Evolutionary conservation across 148 eudicot species (phyloP).

Genomic region (Spergularia marina): DNA sequence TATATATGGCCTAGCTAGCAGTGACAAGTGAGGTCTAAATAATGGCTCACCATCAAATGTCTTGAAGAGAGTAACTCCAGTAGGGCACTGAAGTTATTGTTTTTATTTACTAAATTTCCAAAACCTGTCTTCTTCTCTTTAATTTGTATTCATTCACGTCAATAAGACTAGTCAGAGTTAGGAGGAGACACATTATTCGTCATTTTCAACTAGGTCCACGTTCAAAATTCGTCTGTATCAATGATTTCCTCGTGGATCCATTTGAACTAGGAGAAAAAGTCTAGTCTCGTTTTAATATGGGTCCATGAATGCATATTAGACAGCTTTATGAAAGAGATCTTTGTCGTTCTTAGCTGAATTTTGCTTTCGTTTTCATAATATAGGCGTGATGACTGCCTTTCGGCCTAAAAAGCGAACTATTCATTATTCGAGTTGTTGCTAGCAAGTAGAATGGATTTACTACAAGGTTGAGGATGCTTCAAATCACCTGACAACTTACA

Average conservation of each 20-base stretch:
- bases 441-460: conserved; percentile 2
- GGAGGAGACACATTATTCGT: neutral
- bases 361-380: neutral
- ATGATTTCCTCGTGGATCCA: neutral
- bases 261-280: too few relatives aligned
- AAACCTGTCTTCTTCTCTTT: conserved; percentile 4
- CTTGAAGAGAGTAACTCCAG: too few relatives aligned
- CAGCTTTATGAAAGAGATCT: conserved; percentile 17
- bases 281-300: neutral
- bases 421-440: neutral
- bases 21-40: too few relatives aligned
- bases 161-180: conserved; percentile 9
- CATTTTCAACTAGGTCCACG: neutral
- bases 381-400: neutral
- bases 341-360: neutral
- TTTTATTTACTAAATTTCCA: too few relatives aligned
- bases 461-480: conserved; percentile 11
- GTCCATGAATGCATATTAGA: conserved; percentile 8
- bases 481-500: conserved; percentile 20
- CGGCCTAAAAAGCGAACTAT: neutral
- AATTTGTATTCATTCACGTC: neutral
- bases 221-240: too few relatives aligned
- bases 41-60: too few relatives aligned
- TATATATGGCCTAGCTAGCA: too few relatives aligned
- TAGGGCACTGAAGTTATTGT: too few relatives aligned